A percentile compares a stretch with the other conserved stretches of the same genome.
phyloP scores from a whole-genome alignment of 306 rosid genomes.

The Inga oerstediana region DNA sequence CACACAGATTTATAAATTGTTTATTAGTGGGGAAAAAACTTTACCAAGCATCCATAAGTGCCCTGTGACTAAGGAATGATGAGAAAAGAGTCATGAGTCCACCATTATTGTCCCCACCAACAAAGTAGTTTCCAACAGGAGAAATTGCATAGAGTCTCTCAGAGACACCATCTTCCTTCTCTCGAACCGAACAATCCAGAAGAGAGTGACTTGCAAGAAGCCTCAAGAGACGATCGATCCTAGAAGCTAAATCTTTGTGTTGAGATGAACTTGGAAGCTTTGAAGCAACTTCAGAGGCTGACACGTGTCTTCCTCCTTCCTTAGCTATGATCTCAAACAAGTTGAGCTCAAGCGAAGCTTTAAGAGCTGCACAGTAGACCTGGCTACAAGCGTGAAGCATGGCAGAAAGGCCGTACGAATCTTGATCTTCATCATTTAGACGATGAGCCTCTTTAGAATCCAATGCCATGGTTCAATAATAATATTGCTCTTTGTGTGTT shows the following conservation, averaged over 20 bases:
- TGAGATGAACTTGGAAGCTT: background rate
- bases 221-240: background rate
- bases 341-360: background rate
- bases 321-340: background rate
- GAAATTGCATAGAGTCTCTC: conserved; percentile 5
- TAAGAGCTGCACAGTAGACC: background rate
- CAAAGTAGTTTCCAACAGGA: background rate
- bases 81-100: background rate
- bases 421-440: background rate
- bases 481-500: background rate
- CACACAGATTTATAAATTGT: no score
- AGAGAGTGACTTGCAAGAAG: background rate
- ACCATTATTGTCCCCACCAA: background rate
- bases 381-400: background rate
- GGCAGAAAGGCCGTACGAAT: background rate
- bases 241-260: background rate
- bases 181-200: background rate
- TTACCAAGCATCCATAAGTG: background rate
- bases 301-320: background rate
- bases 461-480: background rate
- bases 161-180: background rate
- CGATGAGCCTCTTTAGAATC: background rate
- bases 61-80: background rate
- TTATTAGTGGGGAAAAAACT: background rate
- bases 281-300: background rate